Evolutionary conservation across 208 protist genomes (phyloP).

Genomic region (Vickermania ingenoplastis): DNA sequence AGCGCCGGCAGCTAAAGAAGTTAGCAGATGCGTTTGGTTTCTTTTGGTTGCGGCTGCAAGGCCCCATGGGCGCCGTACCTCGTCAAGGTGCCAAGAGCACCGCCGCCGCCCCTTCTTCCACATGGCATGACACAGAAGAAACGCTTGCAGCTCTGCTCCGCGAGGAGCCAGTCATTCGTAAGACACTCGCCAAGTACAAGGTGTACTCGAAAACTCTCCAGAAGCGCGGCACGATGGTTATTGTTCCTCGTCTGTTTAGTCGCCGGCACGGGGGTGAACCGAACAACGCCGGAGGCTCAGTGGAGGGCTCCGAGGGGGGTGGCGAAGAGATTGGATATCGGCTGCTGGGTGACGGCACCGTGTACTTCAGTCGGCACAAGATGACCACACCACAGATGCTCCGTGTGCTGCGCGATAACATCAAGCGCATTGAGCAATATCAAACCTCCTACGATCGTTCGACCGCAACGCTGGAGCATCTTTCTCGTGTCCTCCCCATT

Average conservation of each 20-base stretch:
- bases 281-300: neutral
- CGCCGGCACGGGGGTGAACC: constrained; percentile 6
- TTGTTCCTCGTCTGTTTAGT: constrained; percentile 47
- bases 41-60: constrained; percentile 44
- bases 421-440: constrained; percentile 46
- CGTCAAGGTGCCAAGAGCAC: neutral
- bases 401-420: constrained; percentile 66
- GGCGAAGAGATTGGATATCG: constrained; percentile 57
- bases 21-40: constrained; percentile 69
- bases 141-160: constrained; percentile 27
- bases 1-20: constrained; percentile 42
- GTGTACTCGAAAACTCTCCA: constrained; percentile 62
- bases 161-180: constrained; percentile 59
- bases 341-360: constrained; percentile 49
- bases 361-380: constrained; percentile 44
- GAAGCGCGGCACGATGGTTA: constrained; percentile 45
- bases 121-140: constrained; percentile 40
- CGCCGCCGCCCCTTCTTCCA: neutral
- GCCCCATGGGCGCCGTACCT: constrained; percentile 19
- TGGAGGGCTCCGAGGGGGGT: no score
- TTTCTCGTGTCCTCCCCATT: constrained; percentile 62
- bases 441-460: constrained; percentile 42
- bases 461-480: constrained; percentile 43
- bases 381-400: constrained; percentile 78
- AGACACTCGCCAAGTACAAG: constrained; percentile 64